Conservation (phyloP, 139 green algal species). For the Asterochloris sp. region DNA sequence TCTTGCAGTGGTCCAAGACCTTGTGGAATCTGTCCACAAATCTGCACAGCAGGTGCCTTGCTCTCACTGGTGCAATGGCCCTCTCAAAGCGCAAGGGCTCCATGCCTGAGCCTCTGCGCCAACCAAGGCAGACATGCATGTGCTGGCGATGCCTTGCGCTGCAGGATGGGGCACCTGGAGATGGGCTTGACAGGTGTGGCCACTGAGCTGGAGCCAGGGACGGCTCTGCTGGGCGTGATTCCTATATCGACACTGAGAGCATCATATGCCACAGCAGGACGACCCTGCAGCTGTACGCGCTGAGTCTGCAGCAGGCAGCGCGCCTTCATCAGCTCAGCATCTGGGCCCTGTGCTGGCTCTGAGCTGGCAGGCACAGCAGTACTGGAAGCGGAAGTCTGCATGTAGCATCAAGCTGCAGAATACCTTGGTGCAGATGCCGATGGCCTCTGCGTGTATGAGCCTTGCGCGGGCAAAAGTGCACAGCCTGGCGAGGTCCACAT, state of each 20-base stretch:
- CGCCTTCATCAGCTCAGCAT: too few relatives aligned
- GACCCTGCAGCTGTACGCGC: conserved; percentile 1
- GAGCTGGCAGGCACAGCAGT: too few relatives aligned
- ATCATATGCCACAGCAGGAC: conserved; percentile 81
- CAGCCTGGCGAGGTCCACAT: conserved; percentile 87
- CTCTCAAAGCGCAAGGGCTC: too few relatives aligned
- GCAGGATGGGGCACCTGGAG: conserved; percentile 41
- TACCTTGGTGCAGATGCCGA: conserved; percentile 58
- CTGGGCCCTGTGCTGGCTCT: too few relatives aligned
- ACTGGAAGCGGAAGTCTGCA: too few relatives aligned
- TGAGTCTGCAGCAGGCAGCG: not conserved
- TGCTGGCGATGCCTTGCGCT: not conserved
- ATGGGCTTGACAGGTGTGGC: conserved; percentile 93
- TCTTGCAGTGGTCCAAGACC: conserved; percentile 25
- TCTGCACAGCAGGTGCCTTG: conserved; percentile 23
- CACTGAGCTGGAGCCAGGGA: conserved; percentile 64
- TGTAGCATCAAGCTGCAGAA: not conserved
- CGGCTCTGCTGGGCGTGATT: conserved; percentile 68
- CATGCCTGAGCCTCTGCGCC: not conserved
- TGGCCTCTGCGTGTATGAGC: conserved; percentile 73
- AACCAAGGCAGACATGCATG: not conserved
- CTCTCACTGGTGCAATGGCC: too few relatives aligned
- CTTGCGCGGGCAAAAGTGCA: conserved; percentile 63
- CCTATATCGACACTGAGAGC: conserved; percentile 89
- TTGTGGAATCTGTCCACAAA: conserved; percentile 54